Base-by-base conservation (phyloP, 345 rosid species). In the Eutrema japonicum region DNA sequence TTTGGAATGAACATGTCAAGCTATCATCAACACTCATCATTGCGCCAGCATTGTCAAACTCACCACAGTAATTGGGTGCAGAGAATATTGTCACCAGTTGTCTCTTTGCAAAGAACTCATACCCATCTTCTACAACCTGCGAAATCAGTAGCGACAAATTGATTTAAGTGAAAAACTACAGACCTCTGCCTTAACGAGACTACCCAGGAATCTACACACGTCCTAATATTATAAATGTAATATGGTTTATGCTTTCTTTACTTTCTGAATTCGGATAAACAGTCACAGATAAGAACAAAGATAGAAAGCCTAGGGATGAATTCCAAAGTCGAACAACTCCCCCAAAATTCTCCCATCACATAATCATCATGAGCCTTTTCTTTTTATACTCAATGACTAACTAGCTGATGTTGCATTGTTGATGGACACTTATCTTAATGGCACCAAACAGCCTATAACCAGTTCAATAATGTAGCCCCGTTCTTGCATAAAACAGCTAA, bases 11-110 rank as follows among this genome's bases (percentile, higher is more conserved):
- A 48, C 69, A 64, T 4, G 69, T 64, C 56, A 64, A 64, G 45
- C 69, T 64, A 64, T 64, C 69, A 45, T 62, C 67, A 43, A 62
- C 67, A 30, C 67, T 62, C 67, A 62, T 62, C 67, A 62, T 62
- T 9, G 67, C 67, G 9, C 67, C 67, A 62, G 67, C 67, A 45
- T 62, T 62, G 36, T 62, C 67, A 45, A 62, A 62, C 52, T 62
- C 67, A 10, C 67, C 67, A 43, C 67, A 62, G 67, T 62, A 62
- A 62, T 62, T 62, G 40, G 67, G 67, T n/a, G 67, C 67, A 45
- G 67, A 62, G 52, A 62, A 62, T 43, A 62, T 62, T 1, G 69
- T 64, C 45, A 64, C 69, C 16, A 64, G 56, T 11, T 64, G 69
- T 48, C 69, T 64, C 42, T 48, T 64, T 64, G 69, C 69, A 48